These are phyloP conservation scores for Cordyceps fumosorosea DNA, from an alignment of 2,329 filamentous ascomycete species.

Conservation along the genomic window DNA sequence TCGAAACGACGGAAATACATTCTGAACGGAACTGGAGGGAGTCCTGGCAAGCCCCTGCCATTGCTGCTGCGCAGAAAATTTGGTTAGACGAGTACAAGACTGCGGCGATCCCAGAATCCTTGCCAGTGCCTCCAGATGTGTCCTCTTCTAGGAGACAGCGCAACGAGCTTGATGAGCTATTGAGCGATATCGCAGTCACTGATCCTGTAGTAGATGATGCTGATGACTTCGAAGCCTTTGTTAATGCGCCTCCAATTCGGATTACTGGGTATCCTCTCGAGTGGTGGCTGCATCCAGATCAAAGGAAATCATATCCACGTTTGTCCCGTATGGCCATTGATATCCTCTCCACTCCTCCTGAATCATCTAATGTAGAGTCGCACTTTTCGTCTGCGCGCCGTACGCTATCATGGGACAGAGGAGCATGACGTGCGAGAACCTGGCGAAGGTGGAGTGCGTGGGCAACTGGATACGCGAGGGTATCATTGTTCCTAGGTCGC, in stretches of 20 bases:
- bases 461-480: not conserved
- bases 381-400: not conserved
- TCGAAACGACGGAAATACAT: too few species aligned
- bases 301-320: too few species aligned
- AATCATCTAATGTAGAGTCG: conserved; percentile 5
- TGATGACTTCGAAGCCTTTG: not conserved
- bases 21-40: not conserved
- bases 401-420: not conserved
- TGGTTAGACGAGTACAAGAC: not conserved
- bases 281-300: too few species aligned
- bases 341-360: too few species aligned
- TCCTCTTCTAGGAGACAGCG: not conserved
- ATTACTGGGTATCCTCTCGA: not conserved
- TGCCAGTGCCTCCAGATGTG: not conserved
- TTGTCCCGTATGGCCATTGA: too few species aligned
- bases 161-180: not conserved
- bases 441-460: not conserved
- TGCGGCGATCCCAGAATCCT: conserved; percentile 4
- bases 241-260: not conserved
- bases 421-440: not conserved
- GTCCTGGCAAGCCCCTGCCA: too few species aligned
- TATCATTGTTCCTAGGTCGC: not conserved
- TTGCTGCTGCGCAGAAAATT: conserved; percentile 4
- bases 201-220: conserved; percentile 5
- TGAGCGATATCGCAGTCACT: conserved; percentile 4